Conservation (phyloP, 2,329 filamentous ascomycete genomes). For the Ophiostoma pallidulum region DNA sequence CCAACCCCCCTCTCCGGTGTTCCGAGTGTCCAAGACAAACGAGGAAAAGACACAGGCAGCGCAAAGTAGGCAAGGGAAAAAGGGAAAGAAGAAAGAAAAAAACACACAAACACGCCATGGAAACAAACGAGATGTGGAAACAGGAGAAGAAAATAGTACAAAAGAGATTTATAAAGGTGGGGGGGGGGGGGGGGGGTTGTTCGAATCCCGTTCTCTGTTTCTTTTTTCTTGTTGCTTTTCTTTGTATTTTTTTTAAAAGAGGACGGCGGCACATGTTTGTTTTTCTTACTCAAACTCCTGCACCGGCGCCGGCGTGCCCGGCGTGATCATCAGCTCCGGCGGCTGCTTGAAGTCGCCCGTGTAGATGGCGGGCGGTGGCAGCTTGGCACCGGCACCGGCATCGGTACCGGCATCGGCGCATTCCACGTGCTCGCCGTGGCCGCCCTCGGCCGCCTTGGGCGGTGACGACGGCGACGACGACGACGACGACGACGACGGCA, state of each 20-base stretch:
- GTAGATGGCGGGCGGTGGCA: not conserved
- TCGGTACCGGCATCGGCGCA: slow-evolving; percentile 15
- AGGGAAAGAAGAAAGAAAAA: too few relatives aligned
- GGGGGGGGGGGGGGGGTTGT: too few relatives aligned
- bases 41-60: too few relatives aligned
- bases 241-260: too few relatives aligned
- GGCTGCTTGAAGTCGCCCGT: slow-evolving; percentile 18
- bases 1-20: too few relatives aligned
- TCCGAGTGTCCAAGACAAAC: too few relatives aligned
- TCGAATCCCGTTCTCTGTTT: too few relatives aligned
- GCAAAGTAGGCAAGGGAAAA: too few relatives aligned
- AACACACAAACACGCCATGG: too few relatives aligned
- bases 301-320: slow-evolving; percentile 35
- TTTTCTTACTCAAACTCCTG: slow-evolving; percentile 8
- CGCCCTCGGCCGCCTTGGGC: slow-evolving; percentile 27
- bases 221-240: too few relatives aligned
- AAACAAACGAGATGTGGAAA: not conserved
- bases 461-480: slow-evolving; percentile 6
- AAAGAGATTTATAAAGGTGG: not conserved
- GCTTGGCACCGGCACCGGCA: not conserved
- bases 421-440: slow-evolving; percentile 28
- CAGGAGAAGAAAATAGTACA: not conserved
- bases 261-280: too few relatives aligned
- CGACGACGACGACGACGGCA: not conserved
- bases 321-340: slow-evolving; percentile 39